Evolutionary conservation across 2,329 filamentous ascomycete species (phyloP).

Genomic region (Cladophialophora exuberans): DNA sequence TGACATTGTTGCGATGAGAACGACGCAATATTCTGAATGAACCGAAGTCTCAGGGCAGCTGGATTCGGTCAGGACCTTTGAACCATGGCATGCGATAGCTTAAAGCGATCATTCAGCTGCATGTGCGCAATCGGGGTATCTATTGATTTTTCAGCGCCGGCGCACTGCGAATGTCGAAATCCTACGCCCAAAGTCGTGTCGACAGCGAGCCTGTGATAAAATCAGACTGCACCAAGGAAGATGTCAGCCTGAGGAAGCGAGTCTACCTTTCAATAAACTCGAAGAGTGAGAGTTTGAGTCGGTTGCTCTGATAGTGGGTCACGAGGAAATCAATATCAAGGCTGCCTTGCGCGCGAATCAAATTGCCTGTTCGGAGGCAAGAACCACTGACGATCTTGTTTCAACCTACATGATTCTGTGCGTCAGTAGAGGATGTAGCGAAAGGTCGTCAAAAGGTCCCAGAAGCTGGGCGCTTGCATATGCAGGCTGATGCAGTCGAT

Average conservation of each 20-base stretch:
- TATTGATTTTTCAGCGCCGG: too few species aligned
- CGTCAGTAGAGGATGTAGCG: background rate
- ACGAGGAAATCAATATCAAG: slow-evolving; percentile 3
- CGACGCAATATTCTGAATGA: too few species aligned
- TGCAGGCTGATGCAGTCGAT: slow-evolving; percentile 3
- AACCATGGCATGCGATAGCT: too few species aligned
- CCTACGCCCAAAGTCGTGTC: too few species aligned
- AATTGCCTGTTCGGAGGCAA: background rate
- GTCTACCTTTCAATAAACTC: slow-evolving; percentile 4
- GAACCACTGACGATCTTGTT: background rate
- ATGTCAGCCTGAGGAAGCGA: slow-evolving; percentile 1
- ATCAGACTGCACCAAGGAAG: background rate
- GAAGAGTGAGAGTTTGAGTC: background rate
- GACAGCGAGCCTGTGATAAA: background rate
- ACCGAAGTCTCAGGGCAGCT: too few species aligned
- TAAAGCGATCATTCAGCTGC: too few species aligned
- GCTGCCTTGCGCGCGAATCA: background rate
- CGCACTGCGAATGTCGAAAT: too few species aligned
- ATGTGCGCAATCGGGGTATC: too few species aligned
- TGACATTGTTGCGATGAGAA: slow-evolving; percentile 3
- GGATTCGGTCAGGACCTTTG: too few species aligned
- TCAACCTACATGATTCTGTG: background rate
- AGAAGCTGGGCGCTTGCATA: slow-evolving; percentile 11
- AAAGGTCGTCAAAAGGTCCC: slow-evolving; percentile 6
- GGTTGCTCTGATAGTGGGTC: background rate